Evolutionary conservation across 306 rosid genomes (phyloP).

Genomic region (Castanospermum australe): DNA sequence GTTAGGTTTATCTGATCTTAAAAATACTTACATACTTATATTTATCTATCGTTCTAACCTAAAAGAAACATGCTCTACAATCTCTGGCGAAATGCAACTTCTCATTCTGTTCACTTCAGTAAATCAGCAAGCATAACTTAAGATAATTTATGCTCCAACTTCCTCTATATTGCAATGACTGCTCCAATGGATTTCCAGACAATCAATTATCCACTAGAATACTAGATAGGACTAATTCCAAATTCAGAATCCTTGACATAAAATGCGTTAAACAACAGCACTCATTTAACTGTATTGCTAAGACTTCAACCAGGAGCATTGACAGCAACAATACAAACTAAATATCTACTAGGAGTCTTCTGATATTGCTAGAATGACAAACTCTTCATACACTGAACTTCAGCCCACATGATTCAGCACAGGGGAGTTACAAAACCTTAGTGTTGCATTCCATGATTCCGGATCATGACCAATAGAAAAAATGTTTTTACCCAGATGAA

Average conservation of each 20-base stretch:
- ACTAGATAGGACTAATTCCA: not conserved
- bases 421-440: slow-evolving; percentile 3
- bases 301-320: not conserved
- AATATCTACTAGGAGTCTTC: not conserved
- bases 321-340: slow-evolving; percentile 1
- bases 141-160: not conserved
- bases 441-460: slow-evolving; percentile 14
- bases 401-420: slow-evolving; percentile 19
- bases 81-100: not conserved
- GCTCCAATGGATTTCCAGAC: not conserved
- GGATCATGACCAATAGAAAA: slow-evolving; percentile 17
- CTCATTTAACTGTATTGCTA: not conserved
- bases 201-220: not conserved
- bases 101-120: not conserved
- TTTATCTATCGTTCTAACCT: not conserved
- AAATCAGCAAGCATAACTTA: not conserved
- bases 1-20: not conserved
- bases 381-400: slow-evolving; percentile 14
- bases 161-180: not conserved
- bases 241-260: slow-evolving; percentile 4
- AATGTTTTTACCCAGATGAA: slow-evolving; percentile 22
- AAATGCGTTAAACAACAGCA: not conserved
- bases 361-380: not conserved
- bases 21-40: not conserved
- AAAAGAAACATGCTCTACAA: not conserved